Conservation (phyloP, 2,329 filamentous ascomycete genomes). For the Corynespora cassiicola region DNA sequence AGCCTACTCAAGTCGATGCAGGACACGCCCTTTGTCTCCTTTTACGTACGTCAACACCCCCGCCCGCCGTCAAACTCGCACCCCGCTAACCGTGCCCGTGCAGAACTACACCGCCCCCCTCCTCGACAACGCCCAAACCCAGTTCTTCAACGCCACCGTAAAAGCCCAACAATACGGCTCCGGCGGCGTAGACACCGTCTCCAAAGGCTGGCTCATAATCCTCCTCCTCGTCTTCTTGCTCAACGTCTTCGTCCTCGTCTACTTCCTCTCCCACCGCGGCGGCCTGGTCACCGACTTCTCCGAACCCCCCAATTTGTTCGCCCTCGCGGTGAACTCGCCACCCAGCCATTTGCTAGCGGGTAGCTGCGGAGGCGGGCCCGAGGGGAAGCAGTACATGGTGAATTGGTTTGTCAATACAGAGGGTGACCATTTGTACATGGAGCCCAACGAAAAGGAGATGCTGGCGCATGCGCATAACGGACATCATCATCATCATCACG, state of each 20-base stretch:
- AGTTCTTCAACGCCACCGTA: slow-evolving; percentile 70
- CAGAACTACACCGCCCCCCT: slow-evolving; percentile 43
- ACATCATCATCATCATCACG: slow-evolving; percentile 38
- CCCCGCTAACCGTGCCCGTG: slow-evolving; percentile 35
- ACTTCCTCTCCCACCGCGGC: slow-evolving; percentile 64
- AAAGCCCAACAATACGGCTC: slow-evolving; percentile 74
- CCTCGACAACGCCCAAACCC: slow-evolving; percentile 56
- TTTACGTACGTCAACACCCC: slow-evolving; percentile 38
- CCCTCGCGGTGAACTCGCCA: slow-evolving; percentile 72
- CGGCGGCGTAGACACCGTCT: slow-evolving; percentile 66
- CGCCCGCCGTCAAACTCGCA: not conserved
- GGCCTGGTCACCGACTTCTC: slow-evolving; percentile 79
- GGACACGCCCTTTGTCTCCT: slow-evolving; percentile 66
- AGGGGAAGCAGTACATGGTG: slow-evolving; percentile 55
- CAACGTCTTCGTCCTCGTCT: slow-evolving; percentile 70
- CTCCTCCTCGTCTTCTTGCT: slow-evolving; percentile 70
- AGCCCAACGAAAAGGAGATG: slow-evolving; percentile 46
- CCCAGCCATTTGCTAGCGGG: slow-evolving; percentile 60
- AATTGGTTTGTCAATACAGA: slow-evolving; percentile 55
- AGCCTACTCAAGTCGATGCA: slow-evolving; percentile 68
- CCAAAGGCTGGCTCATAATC: slow-evolving; percentile 71
- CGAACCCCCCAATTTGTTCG: slow-evolving; percentile 78
- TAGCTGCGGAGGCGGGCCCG: slow-evolving; percentile 63
- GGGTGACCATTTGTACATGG: slow-evolving; percentile 62
- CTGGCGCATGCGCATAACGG: slow-evolving; percentile 11